Percentiles rank a stretch among this genome's conserved stretches.
phyloP scores from a whole-genome alignment of 2,329 filamentous ascomycete genomes.

The Pyrenophora graminea region DNA sequence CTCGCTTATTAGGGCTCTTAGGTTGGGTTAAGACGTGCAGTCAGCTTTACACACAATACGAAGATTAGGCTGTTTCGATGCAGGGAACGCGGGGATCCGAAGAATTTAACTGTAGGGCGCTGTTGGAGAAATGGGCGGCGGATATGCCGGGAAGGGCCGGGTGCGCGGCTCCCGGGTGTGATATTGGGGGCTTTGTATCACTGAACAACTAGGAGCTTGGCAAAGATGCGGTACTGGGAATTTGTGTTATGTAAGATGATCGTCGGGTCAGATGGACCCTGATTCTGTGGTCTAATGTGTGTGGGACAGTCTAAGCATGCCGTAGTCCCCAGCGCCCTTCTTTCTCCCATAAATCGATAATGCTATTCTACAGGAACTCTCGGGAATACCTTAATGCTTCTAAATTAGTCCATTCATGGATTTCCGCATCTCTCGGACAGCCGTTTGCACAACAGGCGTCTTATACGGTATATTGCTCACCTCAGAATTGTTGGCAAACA shows the following conservation, averaged over 20 bases:
- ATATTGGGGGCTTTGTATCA: no score
- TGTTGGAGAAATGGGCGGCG: neutral
- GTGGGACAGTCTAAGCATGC: neutral
- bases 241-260: neutral
- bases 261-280: no score
- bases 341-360: no score
- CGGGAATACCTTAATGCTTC: no score
- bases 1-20: neutral
- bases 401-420: neutral
- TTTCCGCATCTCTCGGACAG: neutral
- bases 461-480: neutral
- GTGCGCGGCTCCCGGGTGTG: neutral
- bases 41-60: constrained; percentile 5
- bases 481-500: neutral
- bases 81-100: constrained; percentile 11
- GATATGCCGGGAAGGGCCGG: neutral
- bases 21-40: neutral
- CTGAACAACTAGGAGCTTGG: no score
- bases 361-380: no score
- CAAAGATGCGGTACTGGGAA: no score
- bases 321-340: neutral
- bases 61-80: neutral
- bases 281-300: no score
- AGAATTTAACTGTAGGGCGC: neutral
- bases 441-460: neutral